Evolutionary conservation across 1,284 basidiomycete species (phyloP).

Genomic region (Ganoderma meredithae): DNA sequence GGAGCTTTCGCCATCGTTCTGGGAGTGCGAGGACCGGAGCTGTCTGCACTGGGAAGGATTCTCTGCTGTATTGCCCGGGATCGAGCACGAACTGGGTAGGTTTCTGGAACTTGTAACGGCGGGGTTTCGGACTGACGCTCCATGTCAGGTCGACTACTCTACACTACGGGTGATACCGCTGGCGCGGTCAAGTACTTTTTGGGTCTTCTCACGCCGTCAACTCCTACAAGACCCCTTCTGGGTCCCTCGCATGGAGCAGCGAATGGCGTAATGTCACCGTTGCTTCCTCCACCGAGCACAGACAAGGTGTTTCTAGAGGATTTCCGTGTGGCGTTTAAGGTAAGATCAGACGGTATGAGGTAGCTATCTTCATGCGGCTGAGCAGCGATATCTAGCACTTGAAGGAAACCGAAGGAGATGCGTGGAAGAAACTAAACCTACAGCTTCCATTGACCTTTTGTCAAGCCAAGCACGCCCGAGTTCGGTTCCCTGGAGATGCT

Average conservation of each 20-base stretch:
- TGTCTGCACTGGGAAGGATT: slow-evolving; percentile 53
- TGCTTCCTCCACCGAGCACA: slow-evolving; percentile 40
- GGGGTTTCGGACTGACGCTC: neutral
- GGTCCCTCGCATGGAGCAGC: slow-evolving; percentile 19
- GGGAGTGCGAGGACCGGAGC: slow-evolving; percentile 68
- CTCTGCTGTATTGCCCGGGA: slow-evolving; percentile 70
- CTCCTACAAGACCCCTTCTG: slow-evolving; percentile 24
- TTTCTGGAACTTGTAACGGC: slow-evolving; percentile 57
- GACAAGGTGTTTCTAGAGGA: slow-evolving; percentile 80
- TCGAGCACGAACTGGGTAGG: slow-evolving; percentile 80
- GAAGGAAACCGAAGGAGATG: slow-evolving; percentile 56
- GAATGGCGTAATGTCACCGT: slow-evolving; percentile 32
- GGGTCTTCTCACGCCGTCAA: slow-evolving; percentile 56
- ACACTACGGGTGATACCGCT: slow-evolving; percentile 77
- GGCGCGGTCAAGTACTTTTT: slow-evolving; percentile 76
- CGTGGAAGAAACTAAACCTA: slow-evolving; percentile 50
- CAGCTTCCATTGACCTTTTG: slow-evolving; percentile 69
- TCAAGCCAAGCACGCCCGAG: slow-evolving; percentile 55
- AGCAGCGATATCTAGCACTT: slow-evolving; percentile 58
- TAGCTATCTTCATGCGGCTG: neutral
- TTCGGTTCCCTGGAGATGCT: slow-evolving; percentile 61
- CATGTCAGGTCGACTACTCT: slow-evolving; percentile 69
- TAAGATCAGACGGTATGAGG: slow-evolving; percentile 41
- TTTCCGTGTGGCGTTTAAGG: slow-evolving; percentile 78
- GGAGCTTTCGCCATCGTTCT: slow-evolving; percentile 77